Evolutionary conservation across 139 green algal species (phyloP), one percentile per base, ranked within the genome.

Genomic region (Pleodorina starrii): DNA sequence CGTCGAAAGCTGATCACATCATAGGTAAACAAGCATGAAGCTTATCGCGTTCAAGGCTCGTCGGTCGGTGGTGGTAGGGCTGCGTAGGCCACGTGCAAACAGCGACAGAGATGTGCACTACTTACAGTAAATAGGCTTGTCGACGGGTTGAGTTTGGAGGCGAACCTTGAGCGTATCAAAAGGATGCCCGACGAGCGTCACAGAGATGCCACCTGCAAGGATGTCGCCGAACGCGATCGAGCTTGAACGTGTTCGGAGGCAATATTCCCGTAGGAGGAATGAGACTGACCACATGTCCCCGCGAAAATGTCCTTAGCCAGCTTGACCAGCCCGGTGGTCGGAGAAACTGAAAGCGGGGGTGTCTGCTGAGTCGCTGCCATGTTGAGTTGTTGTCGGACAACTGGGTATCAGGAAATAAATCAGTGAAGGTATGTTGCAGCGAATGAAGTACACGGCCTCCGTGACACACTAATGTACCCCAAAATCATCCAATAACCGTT

Each of bases 161-260:
- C 97, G 93, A 38, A 99, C 97, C 91, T 99, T 99, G 5, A 98
- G 87, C 16, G 96, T 98, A 88, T 98, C 96, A 72, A 98, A 98
- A 2, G 97, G 97, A 69, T 99, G 97, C 1, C 97, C 97, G 17
- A 98, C 95, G 29, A 96, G 80, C 0, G 96, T 98, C 0, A 99
- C 97, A 23, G 95, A 95, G 32, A 99, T 97, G 63, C 97, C 97
- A 72, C 97, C 96, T 97, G 92, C 73, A 54, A 10, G 54, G 14
- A 66, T 7, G 29, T 66, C 6, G 7, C 50, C 6, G n/a, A n/a
- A n/a, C n/a, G n/a, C n/a, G n/a, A n/a, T n/a, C n/a, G n/a, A n/a
- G n/a, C n/a, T n/a, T n/a, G n/a, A n/a, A n/a, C n/a, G n/a, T n/a
- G n/a, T n/a, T n/a, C n/a, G n/a, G n/a, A n/a, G n/a, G n/a, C n/a